phyloP scores from a whole-genome alignment of 371 early-diverging fungal species.

The Mucor ambiguus region DNA sequence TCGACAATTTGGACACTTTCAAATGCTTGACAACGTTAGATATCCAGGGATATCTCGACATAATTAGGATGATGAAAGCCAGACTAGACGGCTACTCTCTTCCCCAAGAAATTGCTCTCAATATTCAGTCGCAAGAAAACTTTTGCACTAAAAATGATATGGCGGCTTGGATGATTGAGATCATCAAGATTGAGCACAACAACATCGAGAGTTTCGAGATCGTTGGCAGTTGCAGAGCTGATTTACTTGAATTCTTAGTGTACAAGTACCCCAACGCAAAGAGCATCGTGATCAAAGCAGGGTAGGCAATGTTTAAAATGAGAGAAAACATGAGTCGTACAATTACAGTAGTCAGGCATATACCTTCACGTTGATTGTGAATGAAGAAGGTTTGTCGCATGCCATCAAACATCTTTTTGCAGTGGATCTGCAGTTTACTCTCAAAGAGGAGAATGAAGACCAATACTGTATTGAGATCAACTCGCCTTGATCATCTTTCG shows the following conservation, averaged over 20 bases:
- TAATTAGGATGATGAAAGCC: too few relatives aligned
- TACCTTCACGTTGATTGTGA: background rate
- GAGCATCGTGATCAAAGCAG: background rate
- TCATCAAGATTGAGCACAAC: background rate
- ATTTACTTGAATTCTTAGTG: background rate
- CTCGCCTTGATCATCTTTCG: too few relatives aligned
- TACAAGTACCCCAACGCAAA: background rate
- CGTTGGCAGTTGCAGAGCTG: background rate
- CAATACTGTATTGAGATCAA: background rate
- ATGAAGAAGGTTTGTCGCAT: background rate
- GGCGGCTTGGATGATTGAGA: too few relatives aligned
- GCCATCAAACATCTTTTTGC: background rate
- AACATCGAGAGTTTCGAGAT: background rate
- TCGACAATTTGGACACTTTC: too few relatives aligned
- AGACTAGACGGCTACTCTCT: too few relatives aligned
- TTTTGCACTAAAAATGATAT: too few relatives aligned
- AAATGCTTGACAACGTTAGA: too few relatives aligned
- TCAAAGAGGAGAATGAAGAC: background rate
- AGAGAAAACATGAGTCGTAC: background rate
- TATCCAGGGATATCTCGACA: too few relatives aligned
- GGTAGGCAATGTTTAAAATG: too few relatives aligned
- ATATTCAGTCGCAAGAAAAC: too few relatives aligned
- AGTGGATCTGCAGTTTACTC: background rate
- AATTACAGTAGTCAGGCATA: background rate
- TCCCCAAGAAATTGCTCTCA: too few relatives aligned